A percentile compares a stretch with the other conserved stretches of the same genome.
phyloP scores from a whole-genome alignment of 306 rosid species.

The Sphenostylis stenocarpa region DNA sequence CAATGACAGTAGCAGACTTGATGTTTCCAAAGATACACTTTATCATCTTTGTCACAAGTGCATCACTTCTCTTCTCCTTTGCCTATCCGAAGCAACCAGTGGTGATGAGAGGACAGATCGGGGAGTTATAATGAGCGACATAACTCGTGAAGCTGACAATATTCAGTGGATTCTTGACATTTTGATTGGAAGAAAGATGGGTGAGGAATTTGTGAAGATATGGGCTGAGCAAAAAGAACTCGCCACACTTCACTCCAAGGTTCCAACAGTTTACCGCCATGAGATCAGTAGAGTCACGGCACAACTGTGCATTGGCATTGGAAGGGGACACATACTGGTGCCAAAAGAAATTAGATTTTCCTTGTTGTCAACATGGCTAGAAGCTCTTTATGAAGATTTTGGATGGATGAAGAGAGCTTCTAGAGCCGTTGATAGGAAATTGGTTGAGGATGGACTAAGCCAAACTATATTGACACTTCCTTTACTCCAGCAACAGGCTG shows the following conservation, averaged over 20 bases:
- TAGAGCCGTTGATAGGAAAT: slow-evolving; percentile 62
- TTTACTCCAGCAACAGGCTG: slow-evolving; percentile 70
- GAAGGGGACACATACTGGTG: slow-evolving; percentile 74
- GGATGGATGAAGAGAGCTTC: slow-evolving; percentile 91
- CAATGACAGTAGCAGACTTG: slow-evolving; percentile 47
- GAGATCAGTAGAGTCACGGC: slow-evolving; percentile 87
- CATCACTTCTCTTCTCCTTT: slow-evolving; percentile 59
- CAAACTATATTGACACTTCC: slow-evolving; percentile 88
- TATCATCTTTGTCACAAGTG: slow-evolving; percentile 74
- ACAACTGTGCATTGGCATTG: slow-evolving; percentile 76
- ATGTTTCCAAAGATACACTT: slow-evolving; percentile 75
- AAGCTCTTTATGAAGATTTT: slow-evolving; percentile 83
- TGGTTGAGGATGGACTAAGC: slow-evolving; percentile 82
- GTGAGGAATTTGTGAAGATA: slow-evolving; percentile 77
- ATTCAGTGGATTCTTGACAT: slow-evolving; percentile 89
- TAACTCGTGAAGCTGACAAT: slow-evolving; percentile 84
- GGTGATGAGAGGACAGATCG: slow-evolving; percentile 47
- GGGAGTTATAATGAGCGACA: slow-evolving; percentile 68
- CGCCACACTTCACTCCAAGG: slow-evolving; percentile 69
- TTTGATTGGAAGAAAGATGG: slow-evolving; percentile 61
- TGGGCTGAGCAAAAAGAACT: slow-evolving; percentile 97
- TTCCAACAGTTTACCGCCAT: slow-evolving; percentile 68
- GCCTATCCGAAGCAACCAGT: slow-evolving; percentile 67
- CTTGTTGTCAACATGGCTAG: slow-evolving; percentile 82
- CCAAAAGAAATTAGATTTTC: slow-evolving; percentile 72